A percentile compares a stretch with the other conserved stretches of the same genome.
phyloP scores from a whole-genome alignment of 257 asterid genomes.

The Linderniella brevidens region DNA sequence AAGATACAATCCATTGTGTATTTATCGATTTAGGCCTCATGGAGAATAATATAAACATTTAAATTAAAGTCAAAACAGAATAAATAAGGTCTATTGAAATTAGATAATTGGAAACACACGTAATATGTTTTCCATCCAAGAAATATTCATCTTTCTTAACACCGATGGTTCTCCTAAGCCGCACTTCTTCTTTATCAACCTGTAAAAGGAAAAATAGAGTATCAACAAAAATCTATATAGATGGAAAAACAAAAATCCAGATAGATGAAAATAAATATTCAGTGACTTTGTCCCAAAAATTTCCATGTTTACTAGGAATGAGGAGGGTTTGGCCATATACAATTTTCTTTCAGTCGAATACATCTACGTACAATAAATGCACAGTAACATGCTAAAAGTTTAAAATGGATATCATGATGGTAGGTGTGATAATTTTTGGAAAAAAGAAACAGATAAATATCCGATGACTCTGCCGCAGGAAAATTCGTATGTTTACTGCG shows the following conservation, averaged over 20 bases:
- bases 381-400: no score
- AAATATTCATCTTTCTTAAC: constrained; percentile 90
- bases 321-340: no score
- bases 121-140: constrained; percentile 96
- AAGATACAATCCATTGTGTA: constrained; percentile 16
- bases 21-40: constrained; percentile 9
- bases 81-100: constrained; percentile 6
- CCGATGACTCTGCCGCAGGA: no score
- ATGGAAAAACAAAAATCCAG: constrained; percentile 1
- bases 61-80: neutral
- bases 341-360: no score
- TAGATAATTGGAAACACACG: no score
- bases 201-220: constrained; percentile 20
- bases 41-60: constrained; percentile 3
- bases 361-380: no score
- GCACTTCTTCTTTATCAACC: constrained; percentile 98
- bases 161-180: constrained; percentile 92
- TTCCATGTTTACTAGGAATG: no score
- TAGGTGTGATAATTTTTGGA: no score
- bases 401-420: no score
- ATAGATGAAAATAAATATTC: neutral
- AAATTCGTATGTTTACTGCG: no score
- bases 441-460: no score
- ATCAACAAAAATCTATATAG: constrained; percentile 9
- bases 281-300: no score